Evolutionary conservation across 805 yeast species (phyloP), one percentile per base, ranked within the genome.

Genomic region (Sungouiozyma intestinalis): DNA sequence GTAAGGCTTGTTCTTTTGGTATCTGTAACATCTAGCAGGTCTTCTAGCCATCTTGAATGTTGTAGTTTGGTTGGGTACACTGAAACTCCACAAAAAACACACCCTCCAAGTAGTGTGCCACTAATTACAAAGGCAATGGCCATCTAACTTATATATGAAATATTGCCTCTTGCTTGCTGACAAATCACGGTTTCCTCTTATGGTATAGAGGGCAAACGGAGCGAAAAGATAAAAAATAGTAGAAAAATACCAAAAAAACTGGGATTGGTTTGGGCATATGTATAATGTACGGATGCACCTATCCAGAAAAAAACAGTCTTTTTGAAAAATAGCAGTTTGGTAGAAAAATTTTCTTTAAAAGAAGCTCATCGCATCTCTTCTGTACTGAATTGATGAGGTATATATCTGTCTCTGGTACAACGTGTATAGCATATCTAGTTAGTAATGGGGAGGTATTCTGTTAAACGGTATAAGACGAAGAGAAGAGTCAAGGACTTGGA

Each of bases 21-120:
- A 92, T 80, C 98, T 87, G 96, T 92, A 92, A 81, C 98, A 92
- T 83, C 97, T 86, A 81, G 98, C 98, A 75, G 98, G 98, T 84
- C 97, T 90, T 79, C 97, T 87, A 74, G 97, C 97, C 97, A 90
- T 90, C 71, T 81, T 85, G 79, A 71, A 68, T 54, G 47, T n/a
- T n/a, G n/a, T n/a, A 33, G 20, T 46, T 16, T 36, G 36, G 40
- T 38, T 15, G 17, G 19, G 35, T 16, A 20, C 19, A 16, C 6
- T 38, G 20, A 35, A n/a, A n/a, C n/a, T n/a, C 17, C 11, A 17
- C n/a, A n/a, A 33, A 8, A 33, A 33, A 9, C 16, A 17, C 15
- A 8, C 8, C 8, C 16, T 33, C n/a, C 11, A 33, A 11, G 16
- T 9, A 9, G 15, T 15, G n/a, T 33, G 15, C 11, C 9, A n/a